Conservation (phyloP, 371 early-diverging fungal species). For the Sporodiniella umbellata region DNA sequence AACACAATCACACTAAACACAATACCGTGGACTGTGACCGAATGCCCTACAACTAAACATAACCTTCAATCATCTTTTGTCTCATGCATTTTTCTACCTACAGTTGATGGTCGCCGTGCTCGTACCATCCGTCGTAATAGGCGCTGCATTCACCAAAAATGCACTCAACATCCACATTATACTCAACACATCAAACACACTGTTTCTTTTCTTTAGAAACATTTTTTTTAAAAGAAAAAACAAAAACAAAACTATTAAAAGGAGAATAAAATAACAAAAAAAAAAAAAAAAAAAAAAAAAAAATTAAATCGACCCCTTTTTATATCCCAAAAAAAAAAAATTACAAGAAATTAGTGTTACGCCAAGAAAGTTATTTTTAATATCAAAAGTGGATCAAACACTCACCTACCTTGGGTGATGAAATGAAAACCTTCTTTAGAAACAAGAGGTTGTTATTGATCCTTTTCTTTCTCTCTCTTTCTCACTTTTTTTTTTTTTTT, state of each 20-base stretch:
- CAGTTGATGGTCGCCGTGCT: conserved; percentile 15
- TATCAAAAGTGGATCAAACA: background rate
- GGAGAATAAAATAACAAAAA: conserved; percentile 3
- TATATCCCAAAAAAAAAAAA: conserved; percentile 5
- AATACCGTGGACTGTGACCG: conserved; percentile 47
- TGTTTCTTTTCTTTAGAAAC: conserved; percentile 13
- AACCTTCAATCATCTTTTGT: background rate
- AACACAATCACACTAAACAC: conserved; percentile 51
- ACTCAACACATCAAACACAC: conserved; percentile 7
- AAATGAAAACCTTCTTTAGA: background rate
- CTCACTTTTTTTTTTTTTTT: background rate
- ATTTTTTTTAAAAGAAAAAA: conserved; percentile 4
- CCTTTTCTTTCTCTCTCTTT: background rate
- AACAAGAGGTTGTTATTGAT: background rate
- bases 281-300: background rate
- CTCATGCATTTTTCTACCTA: conserved; percentile 2
- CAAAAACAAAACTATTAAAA: conserved; percentile 1
- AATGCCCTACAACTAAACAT: conserved; percentile 29
- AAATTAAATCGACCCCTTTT: no score
- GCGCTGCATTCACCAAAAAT: conserved; percentile 18
- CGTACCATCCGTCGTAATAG: conserved; percentile 9
- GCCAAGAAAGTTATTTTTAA: background rate
- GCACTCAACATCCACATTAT: conserved; percentile 13
- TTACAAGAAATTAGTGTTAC: background rate
- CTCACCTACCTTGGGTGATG: background rate